phyloP scores from a whole-genome alignment of 208 protist species.

The Trypanosoma congolense region DNA sequence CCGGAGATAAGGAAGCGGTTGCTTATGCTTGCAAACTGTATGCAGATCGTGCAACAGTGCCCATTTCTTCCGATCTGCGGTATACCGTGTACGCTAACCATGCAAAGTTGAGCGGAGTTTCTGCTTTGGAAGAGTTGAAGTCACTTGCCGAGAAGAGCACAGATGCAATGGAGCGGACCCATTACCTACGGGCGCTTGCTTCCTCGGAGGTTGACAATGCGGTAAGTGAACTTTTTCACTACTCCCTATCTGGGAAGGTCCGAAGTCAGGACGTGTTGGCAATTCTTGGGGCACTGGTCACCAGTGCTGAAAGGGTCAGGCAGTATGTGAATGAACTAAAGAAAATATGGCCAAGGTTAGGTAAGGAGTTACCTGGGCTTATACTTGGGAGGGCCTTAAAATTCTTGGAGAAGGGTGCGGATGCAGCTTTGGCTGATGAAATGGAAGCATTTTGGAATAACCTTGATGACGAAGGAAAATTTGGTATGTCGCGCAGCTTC shows the following conservation, averaged over 20 bases:
- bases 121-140: slow-evolving; percentile 49
- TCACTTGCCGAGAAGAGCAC: slow-evolving; percentile 24
- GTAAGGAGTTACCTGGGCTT: slow-evolving; percentile 41
- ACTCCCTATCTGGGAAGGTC: slow-evolving; percentile 59
- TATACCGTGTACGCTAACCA: slow-evolving; percentile 35
- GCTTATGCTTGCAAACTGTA: slow-evolving; percentile 37
- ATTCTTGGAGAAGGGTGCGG: slow-evolving; percentile 35
- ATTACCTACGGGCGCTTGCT: slow-evolving; percentile 47
- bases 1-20: slow-evolving; percentile 26
- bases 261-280: slow-evolving; percentile 53
- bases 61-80: slow-evolving; percentile 50
- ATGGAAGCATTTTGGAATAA: slow-evolving; percentile 45
- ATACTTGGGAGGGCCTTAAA: slow-evolving; percentile 49
- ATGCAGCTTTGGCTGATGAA: slow-evolving; percentile 25
- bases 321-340: slow-evolving; percentile 41
- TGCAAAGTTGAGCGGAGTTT: slow-evolving; percentile 31
- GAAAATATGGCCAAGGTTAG: slow-evolving; percentile 32
- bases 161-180: slow-evolving; percentile 51
- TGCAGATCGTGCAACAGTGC: slow-evolving; percentile 23
- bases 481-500: slow-evolving; percentile 38
- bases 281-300: slow-evolving; percentile 40
- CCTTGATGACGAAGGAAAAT: slow-evolving; percentile 33
- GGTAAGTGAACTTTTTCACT: slow-evolving; percentile 52
- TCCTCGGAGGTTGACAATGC: slow-evolving; percentile 23
- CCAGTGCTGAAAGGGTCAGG: slow-evolving; percentile 17